A percentile compares a stretch with the other conserved stretches of the same genome.
phyloP scores from a whole-genome alignment of 2,329 filamentous ascomycete species.

The Tolypocladium inflatum region DNA sequence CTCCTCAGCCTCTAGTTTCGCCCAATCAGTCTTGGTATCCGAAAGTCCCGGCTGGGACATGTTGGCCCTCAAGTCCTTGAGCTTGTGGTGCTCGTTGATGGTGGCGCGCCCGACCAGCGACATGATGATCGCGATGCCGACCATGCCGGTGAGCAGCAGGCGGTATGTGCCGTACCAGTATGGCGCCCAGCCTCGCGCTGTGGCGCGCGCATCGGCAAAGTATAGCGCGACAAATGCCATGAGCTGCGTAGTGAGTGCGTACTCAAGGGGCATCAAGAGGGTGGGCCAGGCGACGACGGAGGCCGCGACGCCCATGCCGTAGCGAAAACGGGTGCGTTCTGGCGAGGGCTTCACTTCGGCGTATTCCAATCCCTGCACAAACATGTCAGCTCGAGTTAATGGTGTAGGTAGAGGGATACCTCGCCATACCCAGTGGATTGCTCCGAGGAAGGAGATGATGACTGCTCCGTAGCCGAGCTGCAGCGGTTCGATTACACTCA shows the following conservation, averaged over 20 bases:
- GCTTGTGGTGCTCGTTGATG: conserved; percentile 35
- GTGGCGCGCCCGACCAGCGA: conserved; percentile 76
- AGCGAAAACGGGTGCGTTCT: conserved; percentile 65
- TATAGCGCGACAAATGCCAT: conserved; percentile 76
- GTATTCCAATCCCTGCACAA: conserved; percentile 61
- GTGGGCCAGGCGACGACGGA: conserved; percentile 85
- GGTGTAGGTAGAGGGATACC: background rate
- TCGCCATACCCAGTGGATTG: conserved; percentile 66
- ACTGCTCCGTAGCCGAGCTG: conserved; percentile 88
- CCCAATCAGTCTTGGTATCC: conserved; percentile 33
- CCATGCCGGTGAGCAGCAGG: conserved; percentile 84
- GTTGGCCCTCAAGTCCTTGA: conserved; percentile 26
- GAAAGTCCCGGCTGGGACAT: conserved; percentile 24
- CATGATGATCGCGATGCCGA: conserved; percentile 71
- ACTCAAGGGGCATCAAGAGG: conserved; percentile 72
- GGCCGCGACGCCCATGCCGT: conserved; percentile 71
- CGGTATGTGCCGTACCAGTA: conserved; percentile 83
- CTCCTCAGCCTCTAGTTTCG: conserved; percentile 32
- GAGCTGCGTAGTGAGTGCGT: conserved; percentile 80
- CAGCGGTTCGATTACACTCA: conserved; percentile 72
- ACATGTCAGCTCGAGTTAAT: background rate
- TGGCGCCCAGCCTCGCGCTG: conserved; percentile 68
- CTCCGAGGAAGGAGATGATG: conserved; percentile 88
- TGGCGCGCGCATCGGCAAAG: conserved; percentile 70
- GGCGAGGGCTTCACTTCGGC: conserved; percentile 53